Evolutionary conservation across 768 basidiomycete species (phyloP).

Genomic region (Phanerochaete sordida): DNA sequence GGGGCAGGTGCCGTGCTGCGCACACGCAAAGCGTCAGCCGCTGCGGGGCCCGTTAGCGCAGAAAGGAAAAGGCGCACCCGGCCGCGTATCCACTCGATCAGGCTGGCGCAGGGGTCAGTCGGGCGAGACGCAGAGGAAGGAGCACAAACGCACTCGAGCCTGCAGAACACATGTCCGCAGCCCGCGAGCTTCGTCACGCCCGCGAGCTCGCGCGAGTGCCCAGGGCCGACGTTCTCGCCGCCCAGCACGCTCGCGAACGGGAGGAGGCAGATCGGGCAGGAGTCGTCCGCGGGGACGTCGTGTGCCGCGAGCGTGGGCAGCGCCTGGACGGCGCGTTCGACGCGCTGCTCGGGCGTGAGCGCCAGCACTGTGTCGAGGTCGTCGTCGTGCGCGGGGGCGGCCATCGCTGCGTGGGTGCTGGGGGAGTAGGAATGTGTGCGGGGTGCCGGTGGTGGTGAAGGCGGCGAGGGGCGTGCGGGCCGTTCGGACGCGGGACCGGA

Average conservation of each 20-base stretch:
- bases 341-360: slow-evolving; percentile 23
- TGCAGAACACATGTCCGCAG: slow-evolving; percentile 69
- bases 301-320: slow-evolving; percentile 41
- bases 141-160: slow-evolving; percentile 48
- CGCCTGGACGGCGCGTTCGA: slow-evolving; percentile 36
- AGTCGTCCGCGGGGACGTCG: slow-evolving; percentile 44
- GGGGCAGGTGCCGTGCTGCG: slow-evolving; percentile 69
- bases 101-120: slow-evolving; percentile 30
- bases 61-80: slow-evolving; percentile 35
- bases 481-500: neutral
- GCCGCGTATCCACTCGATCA: slow-evolving; percentile 64
- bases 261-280: slow-evolving; percentile 64
- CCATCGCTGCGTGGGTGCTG: slow-evolving; percentile 1
- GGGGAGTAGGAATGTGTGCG: neutral
- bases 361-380: slow-evolving; percentile 3
- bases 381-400: neutral
- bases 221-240: slow-evolving; percentile 7
- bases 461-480: neutral
- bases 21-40: slow-evolving; percentile 1
- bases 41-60: neutral
- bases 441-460: neutral
- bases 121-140: neutral
- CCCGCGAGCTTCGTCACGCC: slow-evolving; percentile 55
- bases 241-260: slow-evolving; percentile 43
- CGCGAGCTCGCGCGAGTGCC: slow-evolving; percentile 2